Evolutionary conservation across 192 early-diverging fungal species (phyloP), one percentile per base, ranked within the genome.

Genomic region (Gryganskiella cystojenkinii): DNA sequence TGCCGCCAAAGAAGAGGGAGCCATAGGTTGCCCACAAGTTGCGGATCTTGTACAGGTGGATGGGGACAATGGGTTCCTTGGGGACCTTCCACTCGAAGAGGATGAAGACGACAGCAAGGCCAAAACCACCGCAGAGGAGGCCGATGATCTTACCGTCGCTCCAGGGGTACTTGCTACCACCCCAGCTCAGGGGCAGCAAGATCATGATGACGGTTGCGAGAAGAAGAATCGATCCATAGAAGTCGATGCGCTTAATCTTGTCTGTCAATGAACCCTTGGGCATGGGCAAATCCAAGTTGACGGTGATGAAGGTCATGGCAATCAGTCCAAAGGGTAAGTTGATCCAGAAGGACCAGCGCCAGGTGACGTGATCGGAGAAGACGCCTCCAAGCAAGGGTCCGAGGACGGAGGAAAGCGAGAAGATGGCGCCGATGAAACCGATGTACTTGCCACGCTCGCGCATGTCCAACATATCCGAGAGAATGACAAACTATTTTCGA

Each of bases 331-430:
- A 67, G 4, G 81, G 81, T 25, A 85, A 43, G 53, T 73, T 84
- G 65, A 87, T 82, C 69, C 83, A 92, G 61, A 93, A 93, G 17
- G 80, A 83, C 90, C 90, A 93, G 15, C 88, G 83, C 92, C 92
- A 93, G 17, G 81, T 81, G 6, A 82, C 67, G 46, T 87, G 72
- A 24, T 92, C 89, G 0, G 86, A 69, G 56, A 93, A 90, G 6
- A 83, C 85, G 20, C 92, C 91, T 30, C 92, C 92, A 17, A 88
- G 35, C 7, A 93, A 64, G 14, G 89, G 89, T 4, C 89, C 92
- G 20, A 89, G 71, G 4, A 91, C 87, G 30, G 83, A 85, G 0
- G 90, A 83, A 0, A 92, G 47, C 0, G 85, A 83, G 62, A 82
- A 90, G 17, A 89, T 80, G 27, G 70, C 83, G 13, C 84, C 83